These are phyloP conservation scores for Fusarium sp. DNA, from an alignment of 2,329 filamentous ascomycete genomes.

Conservation along the genomic window DNA sequence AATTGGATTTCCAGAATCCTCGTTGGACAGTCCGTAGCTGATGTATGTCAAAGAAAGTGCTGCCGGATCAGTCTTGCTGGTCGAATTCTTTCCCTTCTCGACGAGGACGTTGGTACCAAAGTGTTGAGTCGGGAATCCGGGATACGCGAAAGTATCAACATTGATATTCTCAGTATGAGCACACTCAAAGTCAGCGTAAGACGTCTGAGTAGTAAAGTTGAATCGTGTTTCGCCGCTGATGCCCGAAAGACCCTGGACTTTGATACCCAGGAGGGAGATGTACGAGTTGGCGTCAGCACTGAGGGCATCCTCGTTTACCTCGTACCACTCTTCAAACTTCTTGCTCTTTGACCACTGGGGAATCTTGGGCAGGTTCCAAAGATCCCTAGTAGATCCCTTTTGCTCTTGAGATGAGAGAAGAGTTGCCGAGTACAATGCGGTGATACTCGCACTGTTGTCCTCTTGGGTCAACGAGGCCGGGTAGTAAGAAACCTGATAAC, in stretches of 20 bases:
- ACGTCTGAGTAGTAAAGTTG: not conserved
- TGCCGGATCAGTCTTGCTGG: not conserved
- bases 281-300: not conserved
- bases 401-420: not conserved
- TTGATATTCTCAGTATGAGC: not conserved
- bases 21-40: not conserved
- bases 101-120: not conserved
- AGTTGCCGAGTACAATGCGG: not conserved
- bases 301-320: not conserved
- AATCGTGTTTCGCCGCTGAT: not conserved
- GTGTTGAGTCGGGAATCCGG: not conserved
- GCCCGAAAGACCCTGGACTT: not conserved
- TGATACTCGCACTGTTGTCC: not conserved
- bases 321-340: not conserved
- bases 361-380: constrained; percentile 23
- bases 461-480: not conserved
- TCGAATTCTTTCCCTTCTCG: not conserved
- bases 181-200: constrained; percentile 6
- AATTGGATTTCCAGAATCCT: not conserved
- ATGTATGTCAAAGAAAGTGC: not conserved
- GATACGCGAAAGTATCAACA: not conserved
- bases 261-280: constrained; percentile 5
- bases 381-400: not conserved
- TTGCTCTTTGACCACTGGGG: not conserved
- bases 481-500: not conserved